Evolutionary conservation across 495 filamentous ascomycete genomes (phyloP).

Genomic region (Amphirosellinia nigrospora): DNA sequence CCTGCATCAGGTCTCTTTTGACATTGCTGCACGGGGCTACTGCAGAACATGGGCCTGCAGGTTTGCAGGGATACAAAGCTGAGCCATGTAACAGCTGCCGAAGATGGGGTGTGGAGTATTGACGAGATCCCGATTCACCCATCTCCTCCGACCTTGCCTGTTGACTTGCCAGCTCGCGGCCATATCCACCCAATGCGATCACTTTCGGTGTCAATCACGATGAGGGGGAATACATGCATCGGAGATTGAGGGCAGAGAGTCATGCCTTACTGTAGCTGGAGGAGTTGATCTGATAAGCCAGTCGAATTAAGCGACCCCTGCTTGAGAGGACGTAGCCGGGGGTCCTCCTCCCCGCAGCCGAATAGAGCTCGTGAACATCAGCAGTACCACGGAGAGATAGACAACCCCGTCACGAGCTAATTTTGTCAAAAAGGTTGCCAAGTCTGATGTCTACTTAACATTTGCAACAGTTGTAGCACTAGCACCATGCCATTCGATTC

Average conservation of each 20-base stretch:
- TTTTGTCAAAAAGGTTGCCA: not conserved
- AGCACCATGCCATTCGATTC: not conserved
- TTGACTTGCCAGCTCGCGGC: constrained; percentile 14
- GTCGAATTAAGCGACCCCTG: not conserved
- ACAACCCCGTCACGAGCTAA: not conserved
- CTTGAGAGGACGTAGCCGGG: not conserved
- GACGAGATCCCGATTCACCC: constrained; percentile 24
- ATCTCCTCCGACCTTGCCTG: constrained; percentile 7
- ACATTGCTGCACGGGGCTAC: constrained; percentile 13
- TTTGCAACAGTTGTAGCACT: not conserved
- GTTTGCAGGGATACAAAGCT: constrained; percentile 21
- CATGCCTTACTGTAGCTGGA: constrained; percentile 7
- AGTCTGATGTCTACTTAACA: constrained; percentile 2
- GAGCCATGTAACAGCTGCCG: constrained; percentile 23
- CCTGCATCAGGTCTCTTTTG: constrained; percentile 25
- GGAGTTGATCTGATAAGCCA: constrained; percentile 21
- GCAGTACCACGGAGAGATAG: constrained; percentile 11
- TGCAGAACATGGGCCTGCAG: constrained; percentile 19
- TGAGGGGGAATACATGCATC: constrained; percentile 22
- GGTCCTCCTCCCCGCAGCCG: constrained; percentile 12
- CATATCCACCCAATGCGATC: constrained; percentile 18
- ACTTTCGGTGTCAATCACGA: constrained; percentile 17
- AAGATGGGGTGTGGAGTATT: constrained; percentile 21
- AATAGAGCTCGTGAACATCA: constrained; percentile 13
- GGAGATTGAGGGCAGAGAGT: constrained; percentile 21